Evolutionary conservation across 768 basidiomycete genomes (phyloP).

Genomic region (Epithele typhae): DNA sequence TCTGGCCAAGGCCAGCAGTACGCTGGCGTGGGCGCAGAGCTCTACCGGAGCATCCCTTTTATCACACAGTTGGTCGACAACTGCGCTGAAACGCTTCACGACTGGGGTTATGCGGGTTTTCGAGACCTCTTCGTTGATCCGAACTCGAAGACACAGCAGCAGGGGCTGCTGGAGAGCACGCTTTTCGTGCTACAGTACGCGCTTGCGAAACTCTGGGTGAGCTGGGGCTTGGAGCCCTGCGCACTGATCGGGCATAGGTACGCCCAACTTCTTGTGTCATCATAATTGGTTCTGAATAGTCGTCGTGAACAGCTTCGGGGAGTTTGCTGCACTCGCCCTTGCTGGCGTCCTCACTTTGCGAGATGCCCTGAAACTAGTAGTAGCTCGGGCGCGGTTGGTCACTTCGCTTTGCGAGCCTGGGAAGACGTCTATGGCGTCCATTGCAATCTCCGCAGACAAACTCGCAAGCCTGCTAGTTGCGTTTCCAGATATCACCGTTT

Average conservation of each 20-base stretch:
- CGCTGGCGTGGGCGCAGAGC: slow-evolving; percentile 52
- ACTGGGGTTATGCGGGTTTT: slow-evolving; percentile 49
- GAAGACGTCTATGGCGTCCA: slow-evolving; percentile 59
- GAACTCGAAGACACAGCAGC: slow-evolving; percentile 26
- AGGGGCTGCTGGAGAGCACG: slow-evolving; percentile 48
- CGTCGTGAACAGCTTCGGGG: slow-evolving; percentile 55
- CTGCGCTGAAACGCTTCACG: slow-evolving; percentile 48
- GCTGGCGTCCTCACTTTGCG: slow-evolving; percentile 54
- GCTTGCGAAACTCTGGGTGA: slow-evolving; percentile 58
- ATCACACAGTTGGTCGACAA: slow-evolving; percentile 53
- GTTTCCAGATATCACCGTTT: slow-evolving; percentile 32
- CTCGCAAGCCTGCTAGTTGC: slow-evolving; percentile 28
- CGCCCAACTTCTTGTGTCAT: slow-evolving; percentile 14
- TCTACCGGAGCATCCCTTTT: slow-evolving; percentile 46
- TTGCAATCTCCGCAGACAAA: slow-evolving; percentile 34
- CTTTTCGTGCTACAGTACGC: slow-evolving; percentile 62
- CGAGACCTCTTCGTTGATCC: slow-evolving; percentile 27
- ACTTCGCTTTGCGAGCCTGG: slow-evolving; percentile 38
- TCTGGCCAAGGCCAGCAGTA: slow-evolving; percentile 74
- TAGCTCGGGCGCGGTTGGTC: slow-evolving; percentile 55
- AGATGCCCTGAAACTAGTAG: slow-evolving; percentile 55
- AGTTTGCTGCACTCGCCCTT: slow-evolving; percentile 68
- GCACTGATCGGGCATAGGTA: slow-evolving; percentile 73
- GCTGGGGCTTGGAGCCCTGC: slow-evolving; percentile 60
- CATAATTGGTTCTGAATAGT: neutral